Evolutionary conservation across 768 basidiomycete genomes (phyloP), one percentile per base, ranked within the genome.

Genomic region (Pleurotus cornucopiae): DNA sequence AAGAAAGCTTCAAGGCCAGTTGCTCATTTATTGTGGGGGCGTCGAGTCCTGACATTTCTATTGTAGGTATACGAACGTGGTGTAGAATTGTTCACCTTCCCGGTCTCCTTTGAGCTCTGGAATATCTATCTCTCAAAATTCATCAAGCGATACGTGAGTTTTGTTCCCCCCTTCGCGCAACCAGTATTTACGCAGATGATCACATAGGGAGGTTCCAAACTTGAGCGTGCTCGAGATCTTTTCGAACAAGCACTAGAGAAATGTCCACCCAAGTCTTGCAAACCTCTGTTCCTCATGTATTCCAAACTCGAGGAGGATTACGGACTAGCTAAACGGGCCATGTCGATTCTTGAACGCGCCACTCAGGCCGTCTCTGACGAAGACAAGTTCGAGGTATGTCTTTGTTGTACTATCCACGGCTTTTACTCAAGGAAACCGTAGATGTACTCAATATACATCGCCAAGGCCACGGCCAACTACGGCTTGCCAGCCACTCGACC

Each of bases 101-200:
- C 97, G 0, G 86, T 98, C 58, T 95, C 94, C 3, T 98, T 98
- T 69, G 97, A 99, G 72, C 86, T 99, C 60, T 98, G 97, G 96
- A 98, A 99, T 69, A 97, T 97, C 53, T 99, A 98, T 70, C 74
- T 99, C 16, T 88, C 92, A 44, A 98, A 98, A 71, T 99, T 99
- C 68, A 83, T 95, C 57, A 94, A 93, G 71, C 90, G 97, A 72
- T 98, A 95, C 72, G 93, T 95, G 63, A 67, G 89, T 79, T 5
- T 0, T 30, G 48, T 57, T 57, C 54, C 21, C 37, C 55, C 9
- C 23, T 52, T 4, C 7, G 21, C 20, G 59, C 23, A 46, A 44
- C 25, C 38, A 49, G 4, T 52, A 55, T 16, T 64, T 46, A 20
- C 40, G 21, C 7, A 34, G 30, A 34, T 30, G 9, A 13, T 51